These are phyloP conservation scores for Pulveroboletus sp. DNA, from an alignment of 768 basidiomycete species.

Conservation along the genomic window DNA sequence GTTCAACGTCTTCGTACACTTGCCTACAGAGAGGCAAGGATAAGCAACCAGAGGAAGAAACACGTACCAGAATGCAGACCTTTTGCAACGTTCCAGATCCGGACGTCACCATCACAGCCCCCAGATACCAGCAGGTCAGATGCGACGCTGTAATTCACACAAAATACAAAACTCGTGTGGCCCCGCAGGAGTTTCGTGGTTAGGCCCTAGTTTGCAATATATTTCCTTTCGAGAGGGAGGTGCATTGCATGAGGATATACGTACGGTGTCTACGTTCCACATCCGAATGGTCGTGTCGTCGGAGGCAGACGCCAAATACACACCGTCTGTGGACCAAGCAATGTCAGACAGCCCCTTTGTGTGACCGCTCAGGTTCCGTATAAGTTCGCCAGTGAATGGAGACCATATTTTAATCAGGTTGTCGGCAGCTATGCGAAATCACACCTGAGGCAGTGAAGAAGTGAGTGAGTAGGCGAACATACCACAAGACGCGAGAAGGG, in stretches of 20 bases:
- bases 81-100: conserved; percentile 85
- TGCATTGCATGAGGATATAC: conserved; percentile 25
- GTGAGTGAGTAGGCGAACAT: conserved; percentile 26
- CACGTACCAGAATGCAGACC: conserved; percentile 39
- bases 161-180: conserved; percentile 87
- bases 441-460: not conserved
- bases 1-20: conserved; percentile 78
- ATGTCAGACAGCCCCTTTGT: conserved; percentile 84
- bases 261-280: conserved; percentile 80
- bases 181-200: conserved; percentile 70
- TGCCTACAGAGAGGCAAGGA: conserved; percentile 43
- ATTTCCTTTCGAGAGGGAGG: not conserved
- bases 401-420: conserved; percentile 80
- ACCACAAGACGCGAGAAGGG: conserved; percentile 84
- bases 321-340: conserved; percentile 81
- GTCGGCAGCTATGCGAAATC: conserved; percentile 60
- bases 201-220: conserved; percentile 45
- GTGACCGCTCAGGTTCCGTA: conserved; percentile 71
- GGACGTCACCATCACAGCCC: conserved; percentile 87
- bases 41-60: not conserved
- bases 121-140: conserved; percentile 90
- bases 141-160: conserved; percentile 84
- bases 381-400: conserved; percentile 70
- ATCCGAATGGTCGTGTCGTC: conserved; percentile 88
- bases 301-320: conserved; percentile 82